A percentile compares a stretch with the other conserved stretches of the same genome.
phyloP scores from a whole-genome alignment of 2,329 filamentous ascomycete species.

The Colletotrichum karsti region DNA sequence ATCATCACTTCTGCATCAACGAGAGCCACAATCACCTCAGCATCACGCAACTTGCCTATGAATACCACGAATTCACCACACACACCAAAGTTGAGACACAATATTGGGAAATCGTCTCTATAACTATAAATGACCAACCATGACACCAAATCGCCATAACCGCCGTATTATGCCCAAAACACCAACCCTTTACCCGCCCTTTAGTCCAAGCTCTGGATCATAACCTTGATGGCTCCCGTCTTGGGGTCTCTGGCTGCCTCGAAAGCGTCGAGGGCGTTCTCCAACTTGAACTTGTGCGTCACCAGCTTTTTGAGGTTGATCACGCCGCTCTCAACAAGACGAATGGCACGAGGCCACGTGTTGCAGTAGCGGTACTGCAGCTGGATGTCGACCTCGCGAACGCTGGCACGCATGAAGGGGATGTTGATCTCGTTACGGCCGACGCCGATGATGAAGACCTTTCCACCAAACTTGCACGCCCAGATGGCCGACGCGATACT shows the following conservation, averaged over 20 bases:
- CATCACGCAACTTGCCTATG: background rate
- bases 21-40: too few species aligned
- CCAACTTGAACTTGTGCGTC: constrained; percentile 85
- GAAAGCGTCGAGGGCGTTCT: constrained; percentile 90
- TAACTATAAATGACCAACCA: constrained; percentile 12
- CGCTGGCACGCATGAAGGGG: constrained; percentile 92
- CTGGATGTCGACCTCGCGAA: constrained; percentile 91
- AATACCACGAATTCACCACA: too few species aligned
- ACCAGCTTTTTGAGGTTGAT: constrained; percentile 84
- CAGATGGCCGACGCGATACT: constrained; percentile 88
- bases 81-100: background rate
- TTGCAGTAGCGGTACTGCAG: constrained; percentile 98
- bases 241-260: constrained; percentile 87
- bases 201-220: constrained; percentile 79
- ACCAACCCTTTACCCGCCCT: constrained; percentile 6
- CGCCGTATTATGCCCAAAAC: constrained; percentile 24
- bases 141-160: constrained; percentile 29
- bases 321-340: constrained; percentile 84
- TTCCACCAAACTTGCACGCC: constrained; percentile 92
- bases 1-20: too few species aligned
- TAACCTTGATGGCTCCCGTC: constrained; percentile 97
- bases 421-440: constrained; percentile 96
- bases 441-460: constrained; percentile 96
- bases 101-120: constrained; percentile 18
- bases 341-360: constrained; percentile 94